phyloP scores from a whole-genome alignment of 345 rosid species.

The Populus tremula region DNA sequence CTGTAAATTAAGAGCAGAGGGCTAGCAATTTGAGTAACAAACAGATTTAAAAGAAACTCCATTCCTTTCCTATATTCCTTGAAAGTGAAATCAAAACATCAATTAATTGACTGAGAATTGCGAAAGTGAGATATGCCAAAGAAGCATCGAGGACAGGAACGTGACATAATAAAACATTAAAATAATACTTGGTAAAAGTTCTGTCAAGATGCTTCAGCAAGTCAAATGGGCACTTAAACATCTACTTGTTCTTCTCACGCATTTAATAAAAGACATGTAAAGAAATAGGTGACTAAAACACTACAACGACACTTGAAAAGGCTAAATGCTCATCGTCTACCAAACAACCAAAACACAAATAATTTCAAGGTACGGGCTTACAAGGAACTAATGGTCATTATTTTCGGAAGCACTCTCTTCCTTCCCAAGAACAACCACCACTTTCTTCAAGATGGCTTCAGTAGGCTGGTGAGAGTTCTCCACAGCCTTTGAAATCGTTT shows the following conservation, averaged over 20 bases:
- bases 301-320: neutral
- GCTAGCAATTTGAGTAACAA: neutral
- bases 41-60: neutral
- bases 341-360: neutral
- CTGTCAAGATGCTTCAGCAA: neutral
- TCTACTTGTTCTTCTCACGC: neutral
- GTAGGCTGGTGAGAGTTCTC: slow-evolving; percentile 85
- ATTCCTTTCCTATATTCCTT: neutral
- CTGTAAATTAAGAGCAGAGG: neutral
- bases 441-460: slow-evolving; percentile 78
- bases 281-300: neutral
- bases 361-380: neutral
- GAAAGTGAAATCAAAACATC: neutral
- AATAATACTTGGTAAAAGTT: neutral
- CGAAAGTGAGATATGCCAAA: neutral
- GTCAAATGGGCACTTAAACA: neutral
- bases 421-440: slow-evolving; percentile 62
- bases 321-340: neutral
- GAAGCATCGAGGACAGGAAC: neutral
- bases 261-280: neutral
- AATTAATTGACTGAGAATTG: neutral
- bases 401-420: slow-evolving; percentile 72
- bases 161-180: neutral
- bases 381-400: slow-evolving; percentile 29
- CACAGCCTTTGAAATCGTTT: slow-evolving; percentile 70